Percentiles rank a stretch among this genome's conserved stretches.
phyloP scores from a whole-genome alignment of 805 yeast genomes.

The Pichia ethanolica region DNA sequence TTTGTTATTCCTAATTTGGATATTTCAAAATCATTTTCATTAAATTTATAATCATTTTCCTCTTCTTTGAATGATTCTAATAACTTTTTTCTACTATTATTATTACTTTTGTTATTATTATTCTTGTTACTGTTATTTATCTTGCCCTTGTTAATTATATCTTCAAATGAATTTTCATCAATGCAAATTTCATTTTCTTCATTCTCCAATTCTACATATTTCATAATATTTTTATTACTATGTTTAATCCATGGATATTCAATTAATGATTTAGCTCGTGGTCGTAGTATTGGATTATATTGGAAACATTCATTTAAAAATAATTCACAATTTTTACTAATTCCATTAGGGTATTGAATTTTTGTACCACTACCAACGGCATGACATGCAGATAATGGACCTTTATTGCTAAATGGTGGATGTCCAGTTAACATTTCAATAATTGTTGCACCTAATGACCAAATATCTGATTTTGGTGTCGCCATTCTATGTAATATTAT shows the following conservation, averaged over 20 bases:
- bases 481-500: slow-evolving; percentile 59
- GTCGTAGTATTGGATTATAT: slow-evolving; percentile 55
- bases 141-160: too few relatives aligned
- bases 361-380: slow-evolving; percentile 72
- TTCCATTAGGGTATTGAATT: slow-evolving; percentile 54
- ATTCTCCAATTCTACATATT: slow-evolving; percentile 2
- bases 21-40: neutral
- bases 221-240: neutral
- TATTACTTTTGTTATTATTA: too few relatives aligned
- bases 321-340: slow-evolving; percentile 20
- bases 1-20: neutral
- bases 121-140: neutral
- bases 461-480: slow-evolving; percentile 80
- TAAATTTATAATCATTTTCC: neutral
- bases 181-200: neutral
- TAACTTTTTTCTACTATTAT: neutral
- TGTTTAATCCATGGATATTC: slow-evolving; percentile 53
- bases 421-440: slow-evolving; percentile 78
- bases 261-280: slow-evolving; percentile 46
- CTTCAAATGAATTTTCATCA: neutral
- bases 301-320: slow-evolving; percentile 64
- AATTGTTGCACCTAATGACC: slow-evolving; percentile 95
- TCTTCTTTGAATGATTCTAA: neutral
- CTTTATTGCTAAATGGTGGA: slow-evolving; percentile 78
- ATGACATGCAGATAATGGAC: slow-evolving; percentile 74